phyloP scores from a whole-genome alignment of 441 rosid genomes.

The Corymbia calophylla region DNA sequence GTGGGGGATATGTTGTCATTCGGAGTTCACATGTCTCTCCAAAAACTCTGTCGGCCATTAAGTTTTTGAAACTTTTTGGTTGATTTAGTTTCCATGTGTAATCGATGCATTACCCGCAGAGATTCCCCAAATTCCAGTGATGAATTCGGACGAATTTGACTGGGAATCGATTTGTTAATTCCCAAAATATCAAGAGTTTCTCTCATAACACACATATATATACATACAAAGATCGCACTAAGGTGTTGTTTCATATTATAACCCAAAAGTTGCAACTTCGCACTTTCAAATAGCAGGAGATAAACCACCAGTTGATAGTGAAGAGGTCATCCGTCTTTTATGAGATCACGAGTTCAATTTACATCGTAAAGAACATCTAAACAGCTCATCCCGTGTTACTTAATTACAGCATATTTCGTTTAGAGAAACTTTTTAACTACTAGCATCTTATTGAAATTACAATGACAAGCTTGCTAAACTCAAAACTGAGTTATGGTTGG shows the following conservation, averaged over 20 bases:
- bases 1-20: neutral
- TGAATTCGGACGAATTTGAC: neutral
- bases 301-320: fast-evolving
- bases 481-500: fast-evolving
- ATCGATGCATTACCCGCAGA: neutral
- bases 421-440: neutral
- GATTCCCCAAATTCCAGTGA: neutral
- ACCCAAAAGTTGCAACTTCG: neutral
- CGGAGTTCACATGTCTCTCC: neutral
- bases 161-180: neutral
- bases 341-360: neutral
- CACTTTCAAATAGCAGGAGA: neutral
- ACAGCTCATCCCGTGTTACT: fast-evolving
- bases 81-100: neutral
- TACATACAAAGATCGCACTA: neutral
- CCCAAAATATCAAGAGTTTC: neutral
- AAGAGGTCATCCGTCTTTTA: neutral
- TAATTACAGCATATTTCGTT: neutral
- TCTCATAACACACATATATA: neutral
- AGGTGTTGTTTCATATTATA: neutral
- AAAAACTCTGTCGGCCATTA: neutral
- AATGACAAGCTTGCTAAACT: fast-evolving
- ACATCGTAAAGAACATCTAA: neutral
- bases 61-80: neutral
- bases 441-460: neutral